Evolutionary conservation across 805 yeast genomes (phyloP), one percentile per base, ranked within the genome.

Genomic region (Lipomyces anomalus): DNA sequence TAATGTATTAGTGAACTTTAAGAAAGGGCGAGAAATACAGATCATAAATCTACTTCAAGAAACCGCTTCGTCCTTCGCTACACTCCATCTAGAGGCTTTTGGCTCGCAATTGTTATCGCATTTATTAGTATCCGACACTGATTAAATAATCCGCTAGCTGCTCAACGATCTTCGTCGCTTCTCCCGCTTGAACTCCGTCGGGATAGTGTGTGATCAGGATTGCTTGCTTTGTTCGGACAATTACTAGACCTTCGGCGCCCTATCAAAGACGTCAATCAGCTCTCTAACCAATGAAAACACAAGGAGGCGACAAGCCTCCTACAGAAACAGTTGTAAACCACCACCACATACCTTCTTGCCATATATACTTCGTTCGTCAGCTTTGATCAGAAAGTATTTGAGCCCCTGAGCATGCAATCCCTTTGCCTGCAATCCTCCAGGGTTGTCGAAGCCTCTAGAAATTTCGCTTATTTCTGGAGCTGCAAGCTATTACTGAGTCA

Each of bases 61-160:
- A n/a, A n/a, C n/a, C n/a, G n/a, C n/a, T n/a, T n/a, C n/a, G n/a
- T n/a, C n/a, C n/a, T n/a, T n/a, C n/a, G n/a, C n/a, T n/a, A n/a
- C n/a, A n/a, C n/a, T n/a, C n/a, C n/a, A n/a, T n/a, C n/a, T n/a
- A n/a, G n/a, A n/a, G n/a, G n/a, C n/a, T n/a, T n/a, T n/a, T n/a
- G n/a, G n/a, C n/a, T n/a, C n/a, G n/a, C n/a, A n/a, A n/a, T n/a
- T n/a, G n/a, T n/a, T n/a, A n/a, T n/a, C n/a, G n/a, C 17, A 42
- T 29, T 33, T n/a, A 21, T 56, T 74, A 90, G 67, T 85, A 89
- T 48, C 87, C 84, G 44, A 84, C 90, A 60, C 87, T 73, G 64
- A 90, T 87, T 69, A 92, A 76, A 63, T 92, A 89, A 65, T 92
- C 97, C 38, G 95, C 97, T 71, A 92, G 75, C 62, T 87, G 90